Evolutionary conservation across 352 stramenopile genomes (phyloP), one percentile per base, ranked within the genome.

Genomic region (Phytophthora vignae): DNA sequence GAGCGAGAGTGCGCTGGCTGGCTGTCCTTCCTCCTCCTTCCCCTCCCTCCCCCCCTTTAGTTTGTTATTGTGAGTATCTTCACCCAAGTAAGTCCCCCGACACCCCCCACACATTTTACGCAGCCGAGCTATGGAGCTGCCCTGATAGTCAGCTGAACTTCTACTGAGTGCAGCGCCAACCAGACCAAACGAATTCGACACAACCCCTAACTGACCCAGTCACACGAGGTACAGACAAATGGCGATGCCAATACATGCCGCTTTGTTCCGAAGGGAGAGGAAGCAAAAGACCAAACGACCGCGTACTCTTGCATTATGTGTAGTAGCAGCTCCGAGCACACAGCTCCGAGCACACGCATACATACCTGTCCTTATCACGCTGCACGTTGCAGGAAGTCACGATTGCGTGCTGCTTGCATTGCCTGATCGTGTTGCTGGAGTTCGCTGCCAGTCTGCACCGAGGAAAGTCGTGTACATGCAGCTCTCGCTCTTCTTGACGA

Each of bases 381-480:
- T 42, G 36, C 10, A 42, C 11, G 4, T 17, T 6, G 36, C 36
- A 42, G 11, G 11, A 42, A 42, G 11, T 42, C 36, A 42, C 36
- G 36, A 42, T 17, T 42, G 36, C 36, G 36, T 17, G 10, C 36
- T 29, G 21, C 12, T 65, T 8, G 53, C 31, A 52, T n/a, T 49
- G 9, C 57, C 25, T 52, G 60, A 22, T 67, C 62, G 74, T 8
- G 64, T 68, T 31, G 73, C 40, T 25, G 67, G 57, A 29, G 74
- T 78, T 62, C 78, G 84, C 44, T 85, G 84, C 65, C 88, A 83
- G 42, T 94, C 85, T 0, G 84, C 75, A 5, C 87, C 86, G 0
- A 95, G 70, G 31, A 87, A 88, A 50, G 89, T 94, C 31, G 86
- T 90, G 74, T 96, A 93, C 67, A 86, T 75, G 62, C 85, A 88